These are phyloP conservation scores for Ophiostoma triangulosporum DNA, from an alignment of 2,329 filamentous ascomycete species.

Conservation along the genomic window DNA sequence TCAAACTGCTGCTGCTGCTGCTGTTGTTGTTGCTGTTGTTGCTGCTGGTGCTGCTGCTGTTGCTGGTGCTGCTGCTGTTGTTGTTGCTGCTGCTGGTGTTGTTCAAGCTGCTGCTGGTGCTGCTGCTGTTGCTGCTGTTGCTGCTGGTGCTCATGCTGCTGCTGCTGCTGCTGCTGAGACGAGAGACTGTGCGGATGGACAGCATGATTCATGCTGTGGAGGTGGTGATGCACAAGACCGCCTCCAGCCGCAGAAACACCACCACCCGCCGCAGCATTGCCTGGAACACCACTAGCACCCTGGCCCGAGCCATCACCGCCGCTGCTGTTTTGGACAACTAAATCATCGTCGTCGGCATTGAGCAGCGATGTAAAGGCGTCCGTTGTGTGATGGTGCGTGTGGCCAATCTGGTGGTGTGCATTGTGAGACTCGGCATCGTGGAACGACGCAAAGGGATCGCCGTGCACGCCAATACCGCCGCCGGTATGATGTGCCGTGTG, in stretches of 20 bases:
- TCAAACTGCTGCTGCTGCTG: slow-evolving; percentile 5
- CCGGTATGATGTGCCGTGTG: slow-evolving; percentile 10
- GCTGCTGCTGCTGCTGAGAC: neutral
- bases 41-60: neutral
- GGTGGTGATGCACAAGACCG: neutral
- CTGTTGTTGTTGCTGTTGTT: slow-evolving; percentile 3
- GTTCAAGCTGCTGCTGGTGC: neutral
- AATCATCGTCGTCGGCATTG: slow-evolving; percentile 26
- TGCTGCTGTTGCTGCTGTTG: slow-evolving; percentile 5
- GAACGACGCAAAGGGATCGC: slow-evolving; percentile 24
- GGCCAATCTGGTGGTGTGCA: slow-evolving; percentile 16
- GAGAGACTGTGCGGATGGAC: neutral
- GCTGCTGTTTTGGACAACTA: neutral
- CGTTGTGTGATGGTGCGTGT: slow-evolving; percentile 22
- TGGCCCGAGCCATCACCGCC: slow-evolving; percentile 2
- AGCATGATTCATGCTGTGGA: slow-evolving; percentile 6
- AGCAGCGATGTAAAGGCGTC: slow-evolving; percentile 41
- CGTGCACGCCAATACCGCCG: slow-evolving; percentile 7
- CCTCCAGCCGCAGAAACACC: neutral
- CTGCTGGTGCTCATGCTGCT: slow-evolving; percentile 3
- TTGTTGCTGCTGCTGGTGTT: neutral
- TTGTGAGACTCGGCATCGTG: slow-evolving; percentile 22
- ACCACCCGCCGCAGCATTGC: neutral
- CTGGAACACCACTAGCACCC: neutral
- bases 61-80: neutral